phyloP scores from a whole-genome alignment of 2,329 filamentous ascomycete species.

The Pochonia chlamydosporia region DNA sequence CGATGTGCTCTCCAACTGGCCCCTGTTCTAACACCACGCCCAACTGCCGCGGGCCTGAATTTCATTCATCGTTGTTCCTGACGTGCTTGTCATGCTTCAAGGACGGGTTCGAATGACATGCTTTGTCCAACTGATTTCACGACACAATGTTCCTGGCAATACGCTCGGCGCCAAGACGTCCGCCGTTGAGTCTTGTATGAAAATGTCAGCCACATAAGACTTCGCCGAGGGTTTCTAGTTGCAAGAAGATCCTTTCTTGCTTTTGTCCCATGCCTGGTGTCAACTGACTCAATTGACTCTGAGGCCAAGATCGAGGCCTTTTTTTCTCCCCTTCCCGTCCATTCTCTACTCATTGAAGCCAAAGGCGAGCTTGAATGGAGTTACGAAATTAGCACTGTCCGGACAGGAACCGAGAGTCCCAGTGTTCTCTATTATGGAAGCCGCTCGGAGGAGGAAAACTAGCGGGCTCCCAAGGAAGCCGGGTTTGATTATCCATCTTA shows the following conservation, averaged over 20 bases:
- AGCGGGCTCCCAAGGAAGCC: neutral
- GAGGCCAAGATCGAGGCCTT: neutral
- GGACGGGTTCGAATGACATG: constrained; percentile 2
- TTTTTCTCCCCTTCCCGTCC: neutral
- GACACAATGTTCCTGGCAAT: neutral
- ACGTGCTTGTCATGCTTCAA: neutral
- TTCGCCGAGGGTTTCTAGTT: too few relatives aligned
- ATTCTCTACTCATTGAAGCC: too few relatives aligned
- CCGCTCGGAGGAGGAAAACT: neutral
- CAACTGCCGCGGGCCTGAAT: constrained; percentile 1
- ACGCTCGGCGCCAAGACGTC: neutral
- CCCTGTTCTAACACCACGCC: neutral
- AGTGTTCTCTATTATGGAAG: neutral
- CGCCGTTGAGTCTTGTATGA: neutral
- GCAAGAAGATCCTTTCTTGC: neutral
- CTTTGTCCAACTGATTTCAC: neutral
- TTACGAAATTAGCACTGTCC: neutral
- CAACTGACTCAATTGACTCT: neutral
- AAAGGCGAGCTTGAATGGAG: neutral
- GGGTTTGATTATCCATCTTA: neutral
- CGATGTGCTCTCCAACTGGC: neutral
- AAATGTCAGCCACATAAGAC: too few relatives aligned
- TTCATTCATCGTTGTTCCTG: neutral
- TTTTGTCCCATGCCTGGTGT: neutral
- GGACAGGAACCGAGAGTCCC: neutral